A percentile compares a stretch with the other conserved stretches of the same genome.
phyloP scores from a whole-genome alignment of 2,329 filamentous ascomycete species.

The Botryotinia narcissicola region DNA sequence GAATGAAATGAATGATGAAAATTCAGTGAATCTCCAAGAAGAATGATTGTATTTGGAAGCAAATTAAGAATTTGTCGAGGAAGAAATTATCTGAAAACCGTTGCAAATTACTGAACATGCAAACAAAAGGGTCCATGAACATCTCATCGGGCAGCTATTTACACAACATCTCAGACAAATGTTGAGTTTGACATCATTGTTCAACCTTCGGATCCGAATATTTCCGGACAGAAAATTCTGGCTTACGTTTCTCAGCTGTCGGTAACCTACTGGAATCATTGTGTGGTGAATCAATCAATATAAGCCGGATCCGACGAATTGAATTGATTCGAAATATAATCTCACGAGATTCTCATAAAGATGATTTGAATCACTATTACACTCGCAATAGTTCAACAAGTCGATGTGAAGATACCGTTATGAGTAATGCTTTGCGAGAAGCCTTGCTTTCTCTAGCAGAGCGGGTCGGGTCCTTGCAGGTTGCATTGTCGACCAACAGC shows the following conservation, averaged over 20 bases:
- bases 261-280: neutral
- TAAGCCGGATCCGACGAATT: constrained; percentile 2
- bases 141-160: constrained; percentile 7
- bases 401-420: neutral
- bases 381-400: neutral
- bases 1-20: neutral
- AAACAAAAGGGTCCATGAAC: neutral
- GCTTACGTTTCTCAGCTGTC: constrained; percentile 6
- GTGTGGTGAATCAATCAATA: neutral
- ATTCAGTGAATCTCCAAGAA: neutral
- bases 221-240: neutral
- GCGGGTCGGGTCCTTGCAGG: neutral
- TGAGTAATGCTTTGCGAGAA: neutral
- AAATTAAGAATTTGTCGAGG: neutral
- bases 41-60: neutral
- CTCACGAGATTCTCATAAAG: neutral
- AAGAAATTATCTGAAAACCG: neutral
- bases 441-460: neutral
- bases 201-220: constrained; percentile 9
- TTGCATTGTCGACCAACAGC: neutral
- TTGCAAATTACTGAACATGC: neutral
- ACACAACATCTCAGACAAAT: neutral
- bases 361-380: neutral
- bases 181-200: constrained; percentile 1
- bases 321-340: neutral